Evolutionary conservation across 352 stramenopile genomes (phyloP).

Genomic region (Globisporangium ultimum): DNA sequence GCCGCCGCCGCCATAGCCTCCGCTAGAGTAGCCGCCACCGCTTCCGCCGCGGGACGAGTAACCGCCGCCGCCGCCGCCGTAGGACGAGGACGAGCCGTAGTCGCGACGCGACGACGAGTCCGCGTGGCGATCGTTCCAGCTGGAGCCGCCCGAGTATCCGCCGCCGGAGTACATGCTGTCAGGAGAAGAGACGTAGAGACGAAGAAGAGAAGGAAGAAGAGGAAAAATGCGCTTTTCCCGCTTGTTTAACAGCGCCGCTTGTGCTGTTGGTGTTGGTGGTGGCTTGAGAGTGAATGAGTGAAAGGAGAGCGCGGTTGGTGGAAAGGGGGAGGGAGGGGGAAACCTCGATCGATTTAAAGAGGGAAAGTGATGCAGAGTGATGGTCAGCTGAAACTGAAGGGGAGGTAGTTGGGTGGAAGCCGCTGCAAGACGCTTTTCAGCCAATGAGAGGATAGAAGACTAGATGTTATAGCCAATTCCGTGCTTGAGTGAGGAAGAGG

Average conservation of each 20-base stretch:
- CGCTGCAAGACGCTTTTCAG: slow-evolving; percentile 6
- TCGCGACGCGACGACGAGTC: slow-evolving; percentile 77
- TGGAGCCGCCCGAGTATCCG: slow-evolving; percentile 20
- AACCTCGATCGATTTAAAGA: slow-evolving; percentile 25
- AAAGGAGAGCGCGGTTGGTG: neutral
- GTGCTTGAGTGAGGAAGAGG: neutral
- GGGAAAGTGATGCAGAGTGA: slow-evolving; percentile 19
- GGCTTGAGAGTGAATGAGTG: slow-evolving; percentile 2
- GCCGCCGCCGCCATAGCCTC: slow-evolving; percentile 25
- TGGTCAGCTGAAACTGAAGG: slow-evolving; percentile 25
- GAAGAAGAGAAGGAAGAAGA: slow-evolving; percentile 5
- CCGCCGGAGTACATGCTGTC: slow-evolving; percentile 62
- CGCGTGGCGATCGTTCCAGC: slow-evolving; percentile 59
- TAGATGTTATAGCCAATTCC: slow-evolving; percentile 13
- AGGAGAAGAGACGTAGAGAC: slow-evolving; percentile 7
- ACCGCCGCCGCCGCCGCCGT: slow-evolving; percentile 25
- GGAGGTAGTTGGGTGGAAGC: slow-evolving; percentile 18
- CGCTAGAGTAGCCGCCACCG: slow-evolving; percentile 26
- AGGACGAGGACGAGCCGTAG: slow-evolving; percentile 37
- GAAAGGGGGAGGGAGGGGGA: neutral
- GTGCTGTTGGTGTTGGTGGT: slow-evolving; percentile 10
- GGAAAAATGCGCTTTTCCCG: neutral
- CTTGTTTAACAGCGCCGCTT: neutral
- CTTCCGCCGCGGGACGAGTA: slow-evolving; percentile 24
- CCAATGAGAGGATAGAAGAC: slow-evolving; percentile 15